Evolutionary conservation across 495 filamentous ascomycete species (phyloP).

Genomic region (Penicillium paradoxum): DNA sequence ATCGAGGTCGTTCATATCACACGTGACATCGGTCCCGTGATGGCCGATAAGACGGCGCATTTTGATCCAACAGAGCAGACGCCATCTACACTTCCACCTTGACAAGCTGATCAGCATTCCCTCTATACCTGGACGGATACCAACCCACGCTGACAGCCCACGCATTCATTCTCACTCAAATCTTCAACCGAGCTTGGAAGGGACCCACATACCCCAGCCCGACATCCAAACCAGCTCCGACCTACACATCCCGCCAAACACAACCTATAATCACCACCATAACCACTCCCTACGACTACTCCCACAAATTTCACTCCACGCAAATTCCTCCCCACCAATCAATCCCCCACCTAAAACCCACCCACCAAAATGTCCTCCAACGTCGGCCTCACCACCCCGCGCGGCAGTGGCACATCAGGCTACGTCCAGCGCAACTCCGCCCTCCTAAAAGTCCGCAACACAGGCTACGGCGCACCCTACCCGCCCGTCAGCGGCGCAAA

Average conservation of each 20-base stretch:
- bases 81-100: not conserved
- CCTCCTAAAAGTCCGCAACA: slow-evolving; percentile 70
- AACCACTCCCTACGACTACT: not conserved
- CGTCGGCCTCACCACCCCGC: slow-evolving; percentile 92
- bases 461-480: slow-evolving; percentile 49
- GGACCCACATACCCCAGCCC: not conserved
- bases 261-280: not conserved
- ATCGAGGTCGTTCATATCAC: not conserved
- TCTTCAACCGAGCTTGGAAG: not conserved
- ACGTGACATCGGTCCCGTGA: not conserved
- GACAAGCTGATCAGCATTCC: not conserved
- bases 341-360: not conserved
- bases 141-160: not conserved
- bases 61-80: not conserved
- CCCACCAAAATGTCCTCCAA: slow-evolving; percentile 76
- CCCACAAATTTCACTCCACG: not conserved
- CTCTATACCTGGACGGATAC: not conserved
- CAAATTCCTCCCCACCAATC: not conserved
- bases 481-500: slow-evolving; percentile 33
- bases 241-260: not conserved
- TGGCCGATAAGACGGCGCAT: slow-evolving; percentile 1
- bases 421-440: slow-evolving; percentile 96
- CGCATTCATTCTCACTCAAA: not conserved
- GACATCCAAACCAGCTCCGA: not conserved
- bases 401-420: slow-evolving; percentile 91